Base-by-base conservation (phyloP, 164 flowering plant genomes). In the Houttuynia cordata region DNA sequence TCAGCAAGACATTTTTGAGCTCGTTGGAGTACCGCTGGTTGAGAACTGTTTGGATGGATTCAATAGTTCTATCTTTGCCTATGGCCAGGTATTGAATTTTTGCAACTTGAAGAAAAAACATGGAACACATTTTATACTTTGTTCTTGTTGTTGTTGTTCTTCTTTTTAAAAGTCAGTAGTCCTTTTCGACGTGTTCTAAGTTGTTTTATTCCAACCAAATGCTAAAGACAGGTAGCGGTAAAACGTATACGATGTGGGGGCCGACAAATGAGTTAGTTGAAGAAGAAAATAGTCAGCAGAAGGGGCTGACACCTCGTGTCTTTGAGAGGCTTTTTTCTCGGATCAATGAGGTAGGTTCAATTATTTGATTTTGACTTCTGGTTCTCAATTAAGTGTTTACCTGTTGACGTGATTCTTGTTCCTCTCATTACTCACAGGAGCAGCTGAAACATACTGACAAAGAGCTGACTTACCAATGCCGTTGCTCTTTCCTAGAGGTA, bases 401-500 rank as follows among this genome's bases (percentile, higher is more conserved):
- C 12, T 14, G 13, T 12, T 24, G 25, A 24, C 18, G 12, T 57
- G 7, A 57, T 57, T 61, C 18, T 58, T 56, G 21, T 24, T 40
- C 41, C 61, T 69, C 41, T 20, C 65, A 61, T 64, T 50, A 30
- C 37, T 30, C 37, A 30, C 58, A 94, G 99, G 97, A 94, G 73
- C 86, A 94, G 88, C 68, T 62, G 20, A 88, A 86, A 70, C 87
- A 94, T 71, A 73, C 85, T 21, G 95, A 85, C 71, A 80, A 80
- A 67, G 88, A 90, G 63, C 88, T 93, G 40, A 77, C 70, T 47
- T 90, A 90, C 72, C 96, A 85, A 66, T 90, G 97, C 49, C 88
- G 88, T 8, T 93, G 99, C 65, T 93, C 99, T 42, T 88, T 94
- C 73, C 89, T 94, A 53, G 99, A 94, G 98, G 98, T 93, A 59